These are phyloP conservation scores for Phylloporus sp. DNA, from an alignment of 768 basidiomycete genomes.

Conservation along the genomic window DNA sequence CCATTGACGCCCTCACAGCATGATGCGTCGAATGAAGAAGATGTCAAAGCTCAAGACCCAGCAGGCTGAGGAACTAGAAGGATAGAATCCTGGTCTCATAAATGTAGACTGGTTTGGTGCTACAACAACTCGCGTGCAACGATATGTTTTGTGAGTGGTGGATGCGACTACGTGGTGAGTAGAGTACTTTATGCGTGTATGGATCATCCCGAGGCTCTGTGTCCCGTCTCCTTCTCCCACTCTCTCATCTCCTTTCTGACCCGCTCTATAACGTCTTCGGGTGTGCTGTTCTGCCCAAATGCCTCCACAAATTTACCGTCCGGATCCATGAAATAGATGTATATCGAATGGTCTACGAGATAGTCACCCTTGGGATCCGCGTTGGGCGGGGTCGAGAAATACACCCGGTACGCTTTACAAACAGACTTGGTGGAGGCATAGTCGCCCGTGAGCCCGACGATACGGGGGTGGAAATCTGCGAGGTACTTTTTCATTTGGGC, in stretches of 20 bases:
- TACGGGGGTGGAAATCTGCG: slow-evolving; percentile 86
- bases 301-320: slow-evolving; percentile 92
- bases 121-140: neutral
- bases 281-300: slow-evolving; percentile 79
- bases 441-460: slow-evolving; percentile 85
- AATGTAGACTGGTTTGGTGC: slow-evolving; percentile 11
- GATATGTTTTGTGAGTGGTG: slow-evolving; percentile 13
- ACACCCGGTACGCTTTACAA: slow-evolving; percentile 96
- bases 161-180: slow-evolving; percentile 13
- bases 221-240: slow-evolving; percentile 38
- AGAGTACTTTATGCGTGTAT: neutral
- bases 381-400: slow-evolving; percentile 93
- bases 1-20: slow-evolving; percentile 41
- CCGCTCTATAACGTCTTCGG: slow-evolving; percentile 63
- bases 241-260: slow-evolving; percentile 49
- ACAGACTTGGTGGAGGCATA: slow-evolving; percentile 80
- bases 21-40: slow-evolving; percentile 84
- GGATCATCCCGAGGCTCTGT: slow-evolving; percentile 28
- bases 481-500: slow-evolving; percentile 60
- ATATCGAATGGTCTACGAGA: slow-evolving; percentile 95
- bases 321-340: slow-evolving; percentile 98
- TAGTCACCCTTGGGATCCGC: slow-evolving; percentile 90
- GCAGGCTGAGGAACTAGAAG: slow-evolving; percentile 38
- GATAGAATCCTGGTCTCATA: slow-evolving; percentile 21
- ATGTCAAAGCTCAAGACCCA: slow-evolving; percentile 66